Base-by-base conservation (phyloP, 169 alveolate genomes). In the Eimeria acervulina region DNA sequence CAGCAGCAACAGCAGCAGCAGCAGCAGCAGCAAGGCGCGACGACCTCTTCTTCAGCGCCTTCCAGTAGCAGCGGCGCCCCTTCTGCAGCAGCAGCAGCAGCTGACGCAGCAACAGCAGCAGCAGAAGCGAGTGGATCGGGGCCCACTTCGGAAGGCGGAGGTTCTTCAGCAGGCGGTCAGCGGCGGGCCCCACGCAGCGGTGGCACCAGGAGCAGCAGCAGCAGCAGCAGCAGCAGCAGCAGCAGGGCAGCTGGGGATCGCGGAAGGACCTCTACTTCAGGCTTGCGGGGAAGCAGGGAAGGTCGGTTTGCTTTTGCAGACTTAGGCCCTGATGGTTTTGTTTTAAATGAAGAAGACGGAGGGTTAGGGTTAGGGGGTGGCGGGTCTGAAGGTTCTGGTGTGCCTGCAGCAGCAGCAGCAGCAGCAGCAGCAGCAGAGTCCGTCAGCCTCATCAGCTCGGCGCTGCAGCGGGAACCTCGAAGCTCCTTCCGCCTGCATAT, bases 401-500 rank as follows among this genome's bases (percentile, higher is more conserved):
- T 13, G 26, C 44, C 40, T 19, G 89, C 89, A 42, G 89, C 89
- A 21, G 36, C 89, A 1, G 89, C 84, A 28, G 84, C 51, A 3
- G 42, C 84, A 1, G 59, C 59, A 0, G 59, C 59, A 1, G 59
- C 59, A 51, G 59, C 59, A 51, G 59, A 51, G 59, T 51, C 59
- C 15, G 59, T 51, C 2, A 51, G 59, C 59, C 59, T 51, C 15
- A 51, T 72, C 2, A 40, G 66, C 66, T 78, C 89, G 63, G 89
- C 89, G 1, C 89, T 78, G 15, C 89, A 78, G 63, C 59, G 89
- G 23, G 89, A 78, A 33, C 15, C 89, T 13, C 23, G 89, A 31
- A 63, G 89, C 10, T 23, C 89, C 36, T 78, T 78, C 44, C 55
- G 89, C n/a, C 63, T 78, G 40, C 89, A 78, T 19, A 78, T 42